A percentile compares a stretch with the other conserved stretches of the same genome.
These are phyloP conservation scores for Neurospora sp. DNA, from an alignment of 495 filamentous ascomycete species.

Conservation along the genomic window DNA sequence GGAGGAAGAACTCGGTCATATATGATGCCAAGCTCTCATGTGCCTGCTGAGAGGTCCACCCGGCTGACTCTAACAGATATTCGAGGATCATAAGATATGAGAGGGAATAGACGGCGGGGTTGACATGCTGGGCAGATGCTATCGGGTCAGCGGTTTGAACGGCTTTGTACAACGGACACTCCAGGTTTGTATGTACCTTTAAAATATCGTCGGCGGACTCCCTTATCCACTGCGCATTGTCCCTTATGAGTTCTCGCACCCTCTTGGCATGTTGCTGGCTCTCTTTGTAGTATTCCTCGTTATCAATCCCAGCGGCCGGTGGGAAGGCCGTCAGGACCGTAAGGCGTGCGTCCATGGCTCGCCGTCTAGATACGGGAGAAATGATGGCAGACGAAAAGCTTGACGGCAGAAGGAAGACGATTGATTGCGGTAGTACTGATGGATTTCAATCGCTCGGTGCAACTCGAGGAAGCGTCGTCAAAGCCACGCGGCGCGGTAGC, in stretches of 20 bases:
- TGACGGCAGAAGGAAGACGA: neutral
- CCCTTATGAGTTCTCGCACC: slow-evolving; percentile 23
- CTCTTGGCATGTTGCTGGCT: slow-evolving; percentile 20
- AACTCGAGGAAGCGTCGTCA: neutral
- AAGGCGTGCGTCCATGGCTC: slow-evolving; percentile 28
- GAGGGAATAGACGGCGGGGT: slow-evolving; percentile 32
- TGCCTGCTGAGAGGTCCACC: slow-evolving; percentile 7
- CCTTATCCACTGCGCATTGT: slow-evolving; percentile 10
- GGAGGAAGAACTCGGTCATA: slow-evolving; percentile 29
- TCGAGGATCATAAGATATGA: slow-evolving; percentile 34
- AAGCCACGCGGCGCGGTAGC: neutral
- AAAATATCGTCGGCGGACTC: slow-evolving; percentile 19
- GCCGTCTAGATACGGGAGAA: neutral
- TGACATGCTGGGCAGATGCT: slow-evolving; percentile 18
- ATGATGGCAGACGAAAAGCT: neutral
- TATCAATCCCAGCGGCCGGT: slow-evolving; percentile 11
- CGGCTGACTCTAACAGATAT: slow-evolving; percentile 10
- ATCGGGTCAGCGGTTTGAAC: slow-evolving; percentile 1
- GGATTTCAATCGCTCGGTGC: neutral
- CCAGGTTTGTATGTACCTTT: slow-evolving; percentile 13
- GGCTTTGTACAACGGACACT: neutral
- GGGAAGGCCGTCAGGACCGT: slow-evolving; percentile 32
- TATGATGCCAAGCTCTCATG: slow-evolving; percentile 21
- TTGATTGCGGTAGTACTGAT: neutral
- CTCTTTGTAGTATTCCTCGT: slow-evolving; percentile 19